These are phyloP conservation scores for Ustilago hordei DNA, from an alignment of 1,284 basidiomycete genomes.

Conservation along the genomic window DNA sequence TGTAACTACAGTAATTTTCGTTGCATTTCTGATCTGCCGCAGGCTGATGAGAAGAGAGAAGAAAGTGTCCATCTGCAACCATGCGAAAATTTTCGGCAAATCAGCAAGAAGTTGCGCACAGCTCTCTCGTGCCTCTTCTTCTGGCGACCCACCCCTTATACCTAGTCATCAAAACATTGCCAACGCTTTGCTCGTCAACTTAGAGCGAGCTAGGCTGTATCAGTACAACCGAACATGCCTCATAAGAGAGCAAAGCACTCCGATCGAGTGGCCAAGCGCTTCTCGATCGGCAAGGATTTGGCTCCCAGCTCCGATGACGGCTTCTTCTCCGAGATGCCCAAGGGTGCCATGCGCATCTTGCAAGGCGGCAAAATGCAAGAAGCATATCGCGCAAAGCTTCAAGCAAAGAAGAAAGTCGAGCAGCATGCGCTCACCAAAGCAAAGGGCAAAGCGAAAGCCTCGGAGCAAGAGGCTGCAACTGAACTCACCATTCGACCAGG, in stretches of 20 bases:
- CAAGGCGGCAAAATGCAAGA: constrained; percentile 55
- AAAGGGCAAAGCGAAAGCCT: constrained; percentile 38
- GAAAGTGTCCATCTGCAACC: constrained; percentile 6
- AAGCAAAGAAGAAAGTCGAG: constrained; percentile 35
- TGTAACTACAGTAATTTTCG: constrained; percentile 3
- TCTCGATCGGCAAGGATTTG: constrained; percentile 45
- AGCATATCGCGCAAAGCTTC: constrained; percentile 41
- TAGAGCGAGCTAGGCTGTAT: not conserved
- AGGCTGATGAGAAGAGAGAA: constrained; percentile 8
- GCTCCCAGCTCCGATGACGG: constrained; percentile 44
- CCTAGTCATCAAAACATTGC: not conserved
- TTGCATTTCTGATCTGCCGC: constrained; percentile 10
- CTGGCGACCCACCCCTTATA: constrained; percentile 20
- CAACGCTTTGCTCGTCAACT: not conserved
- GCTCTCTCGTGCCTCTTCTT: not conserved
- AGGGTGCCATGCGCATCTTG: constrained; percentile 59
- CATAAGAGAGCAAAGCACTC: constrained; percentile 63
- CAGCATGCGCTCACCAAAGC: constrained; percentile 29
- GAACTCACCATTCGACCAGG: constrained; percentile 60
- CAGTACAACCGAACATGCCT: constrained; percentile 44
- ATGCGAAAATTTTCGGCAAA: constrained; percentile 5
- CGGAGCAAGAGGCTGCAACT: constrained; percentile 8
- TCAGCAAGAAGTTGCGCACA: not conserved
- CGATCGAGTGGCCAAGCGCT: constrained; percentile 51
- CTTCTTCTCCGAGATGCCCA: constrained; percentile 57